Base-by-base conservation (phyloP, 768 basidiomycete genomes). In the Boletales sp. region DNA sequence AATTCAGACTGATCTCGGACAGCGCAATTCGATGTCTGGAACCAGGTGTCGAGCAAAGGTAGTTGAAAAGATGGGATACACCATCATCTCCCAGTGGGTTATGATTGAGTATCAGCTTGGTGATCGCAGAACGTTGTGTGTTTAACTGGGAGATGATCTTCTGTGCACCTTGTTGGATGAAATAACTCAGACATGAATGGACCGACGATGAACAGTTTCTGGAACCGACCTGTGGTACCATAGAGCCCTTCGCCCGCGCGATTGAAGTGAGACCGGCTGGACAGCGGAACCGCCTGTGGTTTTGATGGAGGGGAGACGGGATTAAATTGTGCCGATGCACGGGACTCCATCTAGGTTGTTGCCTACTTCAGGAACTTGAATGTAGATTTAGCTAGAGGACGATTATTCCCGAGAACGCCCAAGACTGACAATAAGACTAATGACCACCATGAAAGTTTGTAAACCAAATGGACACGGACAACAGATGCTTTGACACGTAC, bases 61-160 rank as follows among this genome's bases (percentile, higher is more conserved):
- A 86, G 27, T 66, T 64, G 62, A 86, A 84, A 10, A 87, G 63
- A 8, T 70, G 65, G 24, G 71, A 67, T 53, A 77, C 72, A 12
- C 85, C 85, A 17, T 79, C 76, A 56, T 84, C 78, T 5, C 77
- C 76, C 3, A 87, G 74, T 6, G 70, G 56, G 55, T 84, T 87
- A 49, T 82, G 75, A 11, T 79, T 76, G 19, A 86, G 55, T 17
- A 77, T 68, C 30, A 86, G 69, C 55, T 75, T 79, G 29, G 74
- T 74, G 36, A 85, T 73, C 2, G 61, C 53, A 30, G 57, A 51
- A 19, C 70, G 71, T 19, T 75, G 76, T 14, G 70, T 57, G 2
- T 65, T 69, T 24, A 86, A 72, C 45, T 72, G 64, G 11, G 69
- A 62, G 18, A 86, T 76, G 19, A 86, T 64, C 40, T 71, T 68